A percentile compares a stretch with the other conserved stretches of the same genome.
These are phyloP conservation scores for Sarocladium oryzae DNA, from an alignment of 2,329 filamentous ascomycete genomes.

Conservation along the genomic window DNA sequence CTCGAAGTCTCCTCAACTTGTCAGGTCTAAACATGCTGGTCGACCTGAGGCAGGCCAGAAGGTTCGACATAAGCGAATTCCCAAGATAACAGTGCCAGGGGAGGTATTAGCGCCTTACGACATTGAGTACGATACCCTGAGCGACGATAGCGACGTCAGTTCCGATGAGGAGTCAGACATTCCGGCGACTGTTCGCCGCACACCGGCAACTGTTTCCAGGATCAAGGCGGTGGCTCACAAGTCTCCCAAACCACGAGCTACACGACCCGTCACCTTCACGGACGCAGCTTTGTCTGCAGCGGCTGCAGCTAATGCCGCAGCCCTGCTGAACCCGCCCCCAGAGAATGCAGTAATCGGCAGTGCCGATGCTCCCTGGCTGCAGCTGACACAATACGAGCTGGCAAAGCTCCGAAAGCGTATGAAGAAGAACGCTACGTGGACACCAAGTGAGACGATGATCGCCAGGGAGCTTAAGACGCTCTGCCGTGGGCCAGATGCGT, in stretches of 20 bases:
- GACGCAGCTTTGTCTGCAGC: conserved; percentile 25
- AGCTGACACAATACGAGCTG: conserved; percentile 58
- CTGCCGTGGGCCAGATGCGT: conserved; percentile 60
- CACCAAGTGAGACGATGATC: conserved; percentile 80
- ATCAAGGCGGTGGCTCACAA: conserved; percentile 42
- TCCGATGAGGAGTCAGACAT: conserved; percentile 43
- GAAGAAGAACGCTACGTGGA: conserved; percentile 89
- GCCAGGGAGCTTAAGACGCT: conserved; percentile 67
- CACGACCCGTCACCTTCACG: conserved; percentile 37
- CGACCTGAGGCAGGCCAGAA: conserved; percentile 39
- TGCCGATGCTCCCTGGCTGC: conserved; percentile 57
- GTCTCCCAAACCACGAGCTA: conserved; percentile 10
- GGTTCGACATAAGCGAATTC: conserved; percentile 26
- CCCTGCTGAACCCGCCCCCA: conserved; percentile 49
- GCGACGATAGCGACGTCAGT: conserved; percentile 46
- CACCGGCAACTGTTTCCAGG: conserved; percentile 32
- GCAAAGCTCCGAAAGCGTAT: conserved; percentile 71
- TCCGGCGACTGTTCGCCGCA: conserved; percentile 26
- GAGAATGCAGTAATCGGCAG: conserved; percentile 53
- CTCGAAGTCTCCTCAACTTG: conserved; percentile 47
- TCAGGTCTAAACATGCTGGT: conserved; percentile 41
- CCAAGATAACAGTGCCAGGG: conserved; percentile 58
- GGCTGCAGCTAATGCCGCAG: conserved; percentile 34
- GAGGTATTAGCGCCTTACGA: conserved; percentile 62
- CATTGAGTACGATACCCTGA: conserved; percentile 53